Percentiles rank a stretch among this genome's conserved stretches.
These are phyloP conservation scores for Hyphopichia pseudoburtonii DNA, from an alignment of 1,139 yeast genomes.

Conservation along the genomic window DNA sequence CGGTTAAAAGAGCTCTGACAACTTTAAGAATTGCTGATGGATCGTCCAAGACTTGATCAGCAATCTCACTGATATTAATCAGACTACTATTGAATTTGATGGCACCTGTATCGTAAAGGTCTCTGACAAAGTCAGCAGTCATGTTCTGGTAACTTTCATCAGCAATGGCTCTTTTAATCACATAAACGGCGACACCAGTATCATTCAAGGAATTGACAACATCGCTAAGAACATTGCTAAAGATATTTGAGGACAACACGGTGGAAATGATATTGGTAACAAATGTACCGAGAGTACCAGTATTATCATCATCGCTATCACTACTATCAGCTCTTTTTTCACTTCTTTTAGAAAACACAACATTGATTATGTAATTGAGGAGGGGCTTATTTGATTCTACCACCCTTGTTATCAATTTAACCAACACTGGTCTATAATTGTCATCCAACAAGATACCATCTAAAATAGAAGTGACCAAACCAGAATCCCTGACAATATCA, in stretches of 20 bases:
- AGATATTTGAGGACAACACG: constrained; percentile 29
- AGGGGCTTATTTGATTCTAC: constrained; percentile 30
- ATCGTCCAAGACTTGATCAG: constrained; percentile 24
- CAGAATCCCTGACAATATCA: constrained; percentile 28
- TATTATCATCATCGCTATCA: constrained; percentile 6
- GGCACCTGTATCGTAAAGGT: constrained; percentile 27
- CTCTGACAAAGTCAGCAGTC: constrained; percentile 31
- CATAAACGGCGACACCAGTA: constrained; percentile 42
- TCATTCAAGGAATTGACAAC: constrained; percentile 40
- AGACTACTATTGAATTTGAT: constrained; percentile 17
- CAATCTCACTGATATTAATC: constrained; percentile 29
- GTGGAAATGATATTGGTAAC: constrained; percentile 30
- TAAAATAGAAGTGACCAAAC: constrained; percentile 32
- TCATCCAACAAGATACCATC: constrained; percentile 41
- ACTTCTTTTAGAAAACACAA: constrained; percentile 14
- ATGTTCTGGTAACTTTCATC: constrained; percentile 38
- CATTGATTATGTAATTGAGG: constrained; percentile 24
- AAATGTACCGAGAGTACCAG: constrained; percentile 28
- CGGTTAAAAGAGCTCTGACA: constrained; percentile 26
- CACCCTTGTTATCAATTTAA: constrained; percentile 33
- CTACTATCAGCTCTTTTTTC: constrained; percentile 19
- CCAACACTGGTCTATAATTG: constrained; percentile 34
- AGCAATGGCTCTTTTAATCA: constrained; percentile 36
- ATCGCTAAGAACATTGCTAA: constrained; percentile 26
- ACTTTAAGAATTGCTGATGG: constrained; percentile 22